These are phyloP conservation scores for Talaromyces sp. DNA, from an alignment of 2,329 filamentous ascomycete genomes.

Conservation along the genomic window DNA sequence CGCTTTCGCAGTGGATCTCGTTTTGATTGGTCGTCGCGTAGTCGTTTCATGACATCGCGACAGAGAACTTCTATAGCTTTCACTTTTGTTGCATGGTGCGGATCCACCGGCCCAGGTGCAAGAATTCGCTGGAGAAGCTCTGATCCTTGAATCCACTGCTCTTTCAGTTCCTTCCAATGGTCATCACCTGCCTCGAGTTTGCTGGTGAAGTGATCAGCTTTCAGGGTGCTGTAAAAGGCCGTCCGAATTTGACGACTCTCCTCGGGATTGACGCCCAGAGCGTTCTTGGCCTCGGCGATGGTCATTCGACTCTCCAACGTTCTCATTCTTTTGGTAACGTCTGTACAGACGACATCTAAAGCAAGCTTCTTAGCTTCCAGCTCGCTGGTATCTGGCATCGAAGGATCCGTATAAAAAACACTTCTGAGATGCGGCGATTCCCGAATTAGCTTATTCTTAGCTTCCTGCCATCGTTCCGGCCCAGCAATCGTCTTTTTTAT, in stretches of 20 bases:
- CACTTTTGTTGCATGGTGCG: slow-evolving; percentile 50
- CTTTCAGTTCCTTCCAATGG: slow-evolving; percentile 66
- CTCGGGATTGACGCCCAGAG: slow-evolving; percentile 62
- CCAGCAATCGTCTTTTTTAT: slow-evolving; percentile 72
- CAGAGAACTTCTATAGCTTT: slow-evolving; percentile 66
- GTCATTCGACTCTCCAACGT: slow-evolving; percentile 60
- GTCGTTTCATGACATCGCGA: slow-evolving; percentile 70
- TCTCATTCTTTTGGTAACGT: slow-evolving; percentile 75
- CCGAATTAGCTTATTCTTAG: slow-evolving; percentile 61
- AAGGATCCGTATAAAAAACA: slow-evolving; percentile 54
- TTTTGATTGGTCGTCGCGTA: slow-evolving; percentile 61
- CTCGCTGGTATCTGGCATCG: slow-evolving; percentile 46
- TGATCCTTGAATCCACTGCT: slow-evolving; percentile 58
- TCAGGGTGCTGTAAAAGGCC: slow-evolving; percentile 61
- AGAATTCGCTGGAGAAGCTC: slow-evolving; percentile 52
- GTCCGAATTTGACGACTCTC: slow-evolving; percentile 61
- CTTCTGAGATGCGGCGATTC: slow-evolving; percentile 59
- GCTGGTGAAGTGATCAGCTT: slow-evolving; percentile 61
- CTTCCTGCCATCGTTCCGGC: slow-evolving; percentile 65
- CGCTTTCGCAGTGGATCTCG: slow-evolving; percentile 45
- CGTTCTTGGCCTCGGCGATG: slow-evolving; percentile 68
- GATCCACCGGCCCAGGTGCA: slow-evolving; percentile 45
- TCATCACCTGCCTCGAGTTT: slow-evolving; percentile 67
- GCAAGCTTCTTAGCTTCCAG: slow-evolving; percentile 61
- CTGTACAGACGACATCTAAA: slow-evolving; percentile 71